Evolutionary conservation across 768 basidiomycete species (phyloP), one percentile per base, ranked within the genome.

Genomic region (Macrolepiota dolichaula): DNA sequence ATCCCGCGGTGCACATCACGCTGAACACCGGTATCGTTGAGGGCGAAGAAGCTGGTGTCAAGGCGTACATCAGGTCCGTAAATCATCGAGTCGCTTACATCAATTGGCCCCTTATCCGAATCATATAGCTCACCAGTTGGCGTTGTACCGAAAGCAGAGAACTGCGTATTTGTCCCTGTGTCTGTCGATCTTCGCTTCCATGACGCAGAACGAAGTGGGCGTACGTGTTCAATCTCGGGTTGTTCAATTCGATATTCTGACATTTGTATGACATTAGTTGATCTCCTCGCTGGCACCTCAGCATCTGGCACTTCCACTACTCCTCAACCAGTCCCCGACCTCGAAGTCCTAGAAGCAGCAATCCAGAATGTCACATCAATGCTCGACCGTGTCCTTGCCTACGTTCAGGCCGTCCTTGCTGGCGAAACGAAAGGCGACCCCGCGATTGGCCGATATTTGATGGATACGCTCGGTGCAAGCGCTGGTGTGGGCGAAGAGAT

Each of bases 101-200:
- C 61, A 32, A 57, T 36, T 64, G 36, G 64, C 47, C 56, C 56
- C 62, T 57, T 11, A 64, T 61, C 29, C 60, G 62, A 59, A 61
- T 19, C 13, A 60, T 62, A 19, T 66, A 94, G 93, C 70, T 90
- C 94, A 56, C 93, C 94, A 3, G 86, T 98, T 15, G 95, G 96
- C 11, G 85, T 95, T 25, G 84, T 80, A 71, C 92, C 91, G 37
- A 96, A 94, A 76, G 86, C 93, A 47, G 96, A 98, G 77, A 96
- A 97, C 75, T 93, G 92, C 67, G 92, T 96, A 32, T 98, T 98
- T 74, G 81, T 92, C 29, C 96, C 96, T 37, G 86, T 98, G 55
- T 91, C 92, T n/a, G 89, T 92, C 62, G 85, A 91, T 63, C 79
- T 98, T 59, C 85, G 85, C 66, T 92, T 92, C 74, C 85, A 89